Base-by-base conservation (phyloP, 2,329 filamentous ascomycete species). In the Hypomyces perniciosus region DNA sequence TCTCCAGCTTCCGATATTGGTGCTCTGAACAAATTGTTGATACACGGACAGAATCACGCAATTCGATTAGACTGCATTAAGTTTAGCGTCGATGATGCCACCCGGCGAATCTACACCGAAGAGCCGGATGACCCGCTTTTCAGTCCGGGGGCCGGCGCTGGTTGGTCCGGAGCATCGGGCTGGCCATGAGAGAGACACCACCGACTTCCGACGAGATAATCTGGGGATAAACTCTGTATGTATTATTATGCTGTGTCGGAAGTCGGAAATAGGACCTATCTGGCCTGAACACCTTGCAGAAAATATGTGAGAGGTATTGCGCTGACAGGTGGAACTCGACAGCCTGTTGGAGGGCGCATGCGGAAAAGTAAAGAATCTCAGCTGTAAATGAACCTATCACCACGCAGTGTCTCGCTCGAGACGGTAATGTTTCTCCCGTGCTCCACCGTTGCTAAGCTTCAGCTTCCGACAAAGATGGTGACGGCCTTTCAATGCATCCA, bases 1-100 rank as follows among this genome's bases (percentile, higher is more conserved):
- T 52, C 46, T 29, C 39, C 38, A 37, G 48, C 45, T 44, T 51
- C 55, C 50, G 30, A 31, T 43, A 37, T 33, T 33, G 20, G 45
- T 40, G 42, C 30, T 34, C 26, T n/a, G 28, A n/a, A 12, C 41
- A 59, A 67, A 65, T 68, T 68, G 65, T 66, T 62, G 66, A 69
- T 68, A 61, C 51, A 57, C 61, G 53, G 56, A 62, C 47, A 57
- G 61, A 69, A 70, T 70, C 68, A 70, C 68, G 68, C 68, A 70
- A 70, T 70, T 65, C 56, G 44, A 40, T 61, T 63, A 64, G 54
- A 42, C 66, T 61, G 39, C 47, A 58, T 62, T 52, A 26, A 64
- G 67, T 54, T 58, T 67, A 64, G 64, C 58, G 58, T 12, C 48
- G 33, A 62, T 62, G 60, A 56, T 62, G 60, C 60, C 60, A 62